Evolutionary conservation across 2,329 filamentous ascomycete genomes (phyloP).

Genomic region (Aspergillus phoenicis): DNA sequence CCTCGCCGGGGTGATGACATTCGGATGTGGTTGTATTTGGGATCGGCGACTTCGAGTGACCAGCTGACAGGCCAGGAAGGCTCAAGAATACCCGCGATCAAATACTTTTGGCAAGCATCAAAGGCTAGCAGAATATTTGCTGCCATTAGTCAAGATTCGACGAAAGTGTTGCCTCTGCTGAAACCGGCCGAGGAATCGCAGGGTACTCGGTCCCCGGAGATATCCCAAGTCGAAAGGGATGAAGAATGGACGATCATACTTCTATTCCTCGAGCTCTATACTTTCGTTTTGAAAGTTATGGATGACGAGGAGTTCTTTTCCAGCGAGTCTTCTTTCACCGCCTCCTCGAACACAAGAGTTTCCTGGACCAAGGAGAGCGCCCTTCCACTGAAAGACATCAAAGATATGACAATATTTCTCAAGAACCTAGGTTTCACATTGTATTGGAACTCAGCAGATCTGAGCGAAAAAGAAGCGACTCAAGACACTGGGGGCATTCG

Average conservation of each 20-base stretch:
- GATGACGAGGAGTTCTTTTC: conserved; percentile 95
- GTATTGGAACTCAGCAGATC: conserved; percentile 77
- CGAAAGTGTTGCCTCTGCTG: conserved; percentile 60
- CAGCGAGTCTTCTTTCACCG: conserved; percentile 51
- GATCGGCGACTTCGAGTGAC: conserved; percentile 57
- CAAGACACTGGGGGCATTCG: conserved; percentile 48
- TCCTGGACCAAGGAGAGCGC: conserved; percentile 64
- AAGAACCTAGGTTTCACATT: conserved; percentile 89
- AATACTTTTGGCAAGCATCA: conserved; percentile 80
- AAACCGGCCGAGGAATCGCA: conserved; percentile 50
- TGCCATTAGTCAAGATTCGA: conserved; percentile 59
- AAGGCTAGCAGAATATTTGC: conserved; percentile 60
- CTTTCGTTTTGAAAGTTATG: conserved; percentile 86
- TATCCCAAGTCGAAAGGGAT: conserved; percentile 46
- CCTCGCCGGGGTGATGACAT: conserved; percentile 82
- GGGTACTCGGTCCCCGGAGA: conserved; percentile 22
- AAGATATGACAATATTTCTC: conserved; percentile 75
- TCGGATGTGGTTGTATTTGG: conserved; percentile 88
- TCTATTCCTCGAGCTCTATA: conserved; percentile 91
- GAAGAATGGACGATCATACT: conserved; percentile 87
- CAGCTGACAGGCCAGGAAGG: conserved; percentile 33
- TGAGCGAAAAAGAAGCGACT: conserved; percentile 49
- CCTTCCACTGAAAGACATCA: conserved; percentile 70
- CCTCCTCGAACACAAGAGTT: conserved; percentile 54
- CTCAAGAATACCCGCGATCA: conserved; percentile 64